Base-by-base conservation (phyloP, 2,329 filamentous ascomycete species). In the Botrytis fragariae region DNA sequence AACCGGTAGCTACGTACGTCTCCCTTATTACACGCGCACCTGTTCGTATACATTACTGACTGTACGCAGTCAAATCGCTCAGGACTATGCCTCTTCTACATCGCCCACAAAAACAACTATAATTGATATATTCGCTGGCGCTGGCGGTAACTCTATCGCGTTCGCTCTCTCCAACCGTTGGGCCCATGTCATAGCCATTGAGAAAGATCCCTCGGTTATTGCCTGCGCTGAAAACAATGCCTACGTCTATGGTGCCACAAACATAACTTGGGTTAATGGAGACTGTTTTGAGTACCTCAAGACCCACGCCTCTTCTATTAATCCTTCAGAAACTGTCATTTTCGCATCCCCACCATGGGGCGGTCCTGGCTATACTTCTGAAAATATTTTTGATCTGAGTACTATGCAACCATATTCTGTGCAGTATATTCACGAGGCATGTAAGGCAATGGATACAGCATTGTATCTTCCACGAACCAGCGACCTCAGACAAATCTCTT, bases 141-240 rank as follows among this genome's bases (percentile, higher is more conserved):
- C 93, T 0, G 96, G 97, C 54, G 96, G 95, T 72, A 99, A 99
- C 81, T 89, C 92, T 37, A 98, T 99, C 78, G 94, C 95, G n/a
- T 97, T 99, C 78, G 95, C 96, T 29, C 87, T 91, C 16, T 93
- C 91, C 0, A 89, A 87, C 32, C 89, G 90, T 76, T 99, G 94
- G 92, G 88, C 90, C 69, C 91, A 89, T 76, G 89, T 99, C 76
- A 94, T 98, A 80, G 94, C 93, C 60, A 92, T 99, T 77, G 96
- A 99, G 83, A 92, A 91, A 78, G 91, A 98, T 79, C 85, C 90
- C 5, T 88, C 90, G 16, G 93, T 93, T 0, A 87, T 99, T 10
- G 91, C 91, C 63, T 99, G 97, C 82, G 96, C 94, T 39, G 95
- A 97, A 84, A 91, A 97, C 81, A 99, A 99, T 81, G 94, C 96